Evolutionary conservation across 1,139 yeast species (phyloP).

Genomic region (Entelexis sorbosivorans): DNA sequence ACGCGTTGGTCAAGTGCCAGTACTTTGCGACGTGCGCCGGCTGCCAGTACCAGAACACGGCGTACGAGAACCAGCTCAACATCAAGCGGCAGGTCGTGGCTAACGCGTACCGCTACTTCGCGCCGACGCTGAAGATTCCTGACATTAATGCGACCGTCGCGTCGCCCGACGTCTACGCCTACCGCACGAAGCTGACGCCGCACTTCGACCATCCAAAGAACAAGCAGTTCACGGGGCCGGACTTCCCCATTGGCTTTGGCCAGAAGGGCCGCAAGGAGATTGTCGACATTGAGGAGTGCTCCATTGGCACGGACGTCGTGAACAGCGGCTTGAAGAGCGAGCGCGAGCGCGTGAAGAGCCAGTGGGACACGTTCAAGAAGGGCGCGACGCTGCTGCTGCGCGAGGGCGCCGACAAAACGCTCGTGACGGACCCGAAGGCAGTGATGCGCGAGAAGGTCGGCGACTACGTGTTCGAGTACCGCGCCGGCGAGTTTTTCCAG

Average conservation of each 20-base stretch:
- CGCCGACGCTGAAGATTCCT: constrained; percentile 37
- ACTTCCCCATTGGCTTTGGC: constrained; percentile 81
- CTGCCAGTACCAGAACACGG: constrained; percentile 79
- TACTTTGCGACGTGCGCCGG: constrained; percentile 82
- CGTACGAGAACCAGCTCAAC: constrained; percentile 58
- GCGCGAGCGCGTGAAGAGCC: constrained; percentile 43
- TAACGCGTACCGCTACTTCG: constrained; percentile 69
- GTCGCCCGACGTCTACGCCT: constrained; percentile 65
- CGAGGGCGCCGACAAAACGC: constrained; percentile 41
- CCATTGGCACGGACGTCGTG: constrained; percentile 71
- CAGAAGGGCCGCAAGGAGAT: constrained; percentile 62
- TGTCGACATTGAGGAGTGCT: constrained; percentile 89
- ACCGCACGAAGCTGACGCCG: constrained; percentile 89
- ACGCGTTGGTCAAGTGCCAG: constrained; percentile 49
- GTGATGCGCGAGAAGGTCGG: constrained; percentile 74
- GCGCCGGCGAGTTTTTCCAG: constrained; percentile 93
- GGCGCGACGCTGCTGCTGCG: constrained; percentile 83
- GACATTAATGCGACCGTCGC: constrained; percentile 54
- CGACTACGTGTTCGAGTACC: constrained; percentile 59
- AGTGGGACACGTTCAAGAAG: constrained; percentile 48
- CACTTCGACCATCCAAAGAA: constrained; percentile 76
- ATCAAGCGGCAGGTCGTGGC: constrained; percentile 63
- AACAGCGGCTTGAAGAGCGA: constrained; percentile 68
- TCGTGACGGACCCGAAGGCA: constrained; percentile 59
- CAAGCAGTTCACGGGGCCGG: constrained; percentile 27